Evolutionary conservation across 306 rosid genomes (phyloP).

Genomic region (cucumber (Cucumis sativus)): DNA sequence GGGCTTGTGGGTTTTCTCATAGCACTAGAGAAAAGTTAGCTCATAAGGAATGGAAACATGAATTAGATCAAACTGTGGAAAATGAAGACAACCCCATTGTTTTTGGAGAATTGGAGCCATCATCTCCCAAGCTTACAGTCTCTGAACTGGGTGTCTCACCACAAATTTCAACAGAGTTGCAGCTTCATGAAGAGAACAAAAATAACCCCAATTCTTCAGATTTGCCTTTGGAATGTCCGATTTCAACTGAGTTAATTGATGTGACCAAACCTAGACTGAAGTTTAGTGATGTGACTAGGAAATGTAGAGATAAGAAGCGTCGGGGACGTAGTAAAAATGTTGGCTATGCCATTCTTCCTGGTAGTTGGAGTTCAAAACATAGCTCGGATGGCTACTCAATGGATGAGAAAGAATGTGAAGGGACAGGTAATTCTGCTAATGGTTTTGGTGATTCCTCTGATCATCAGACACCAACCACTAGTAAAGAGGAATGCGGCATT

Average conservation of each 20-base stretch:
- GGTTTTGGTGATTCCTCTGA: constrained; percentile 15
- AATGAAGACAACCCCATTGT: not conserved
- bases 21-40: constrained; percentile 8
- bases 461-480: constrained; percentile 16
- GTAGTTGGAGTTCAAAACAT: constrained; percentile 20
- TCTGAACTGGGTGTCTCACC: constrained; percentile 18
- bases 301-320: constrained; percentile 27
- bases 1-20: constrained; percentile 24
- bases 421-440: constrained; percentile 8
- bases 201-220: constrained; percentile 23
- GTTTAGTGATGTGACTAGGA: constrained; percentile 19
- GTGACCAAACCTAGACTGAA: constrained; percentile 11
- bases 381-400: constrained; percentile 13
- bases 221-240: constrained; percentile 3
- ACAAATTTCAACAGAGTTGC: constrained; percentile 16
- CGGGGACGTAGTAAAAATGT: constrained; percentile 8
- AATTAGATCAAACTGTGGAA: not conserved
- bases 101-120: constrained; percentile 10
- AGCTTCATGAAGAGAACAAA: constrained; percentile 24
- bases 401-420: constrained; percentile 13
- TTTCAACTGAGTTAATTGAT: not conserved
- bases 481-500: constrained; percentile 19
- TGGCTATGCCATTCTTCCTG: constrained; percentile 5
- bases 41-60: constrained; percentile 16
- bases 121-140: constrained; percentile 1